Base-by-base conservation (phyloP, 257 asterid genomes). In the Penstemon eatonii region DNA sequence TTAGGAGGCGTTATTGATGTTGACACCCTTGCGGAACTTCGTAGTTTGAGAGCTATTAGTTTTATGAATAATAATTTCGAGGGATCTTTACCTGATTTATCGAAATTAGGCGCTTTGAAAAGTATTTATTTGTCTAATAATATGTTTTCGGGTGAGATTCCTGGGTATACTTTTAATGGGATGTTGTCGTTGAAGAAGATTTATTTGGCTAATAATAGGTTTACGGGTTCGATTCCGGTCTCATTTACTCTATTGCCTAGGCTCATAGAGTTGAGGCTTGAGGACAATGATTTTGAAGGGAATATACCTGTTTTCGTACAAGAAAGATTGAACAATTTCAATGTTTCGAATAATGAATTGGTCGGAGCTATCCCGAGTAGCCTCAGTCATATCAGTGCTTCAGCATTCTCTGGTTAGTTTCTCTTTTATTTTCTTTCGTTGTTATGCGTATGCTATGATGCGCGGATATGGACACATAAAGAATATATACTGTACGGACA, bases 151-250 rank as follows among this genome's bases (percentile, higher is more conserved):
- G 96, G 96, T 18, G 79, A 56, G 9, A 86, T 94, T 56, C 75
- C 85, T 3, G 42, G 66, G 1, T 45, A 62, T 12, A 66, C 67
- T 0, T 94, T 94, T 67, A 47, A 42, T 0, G 93, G 87, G 38
- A 89, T 91, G 96, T 0, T 8, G 12, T 81, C 80, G 4, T 62
- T 94, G 74, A 86, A 82, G 87, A 89, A 86, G 67, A 76, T 94
- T 10, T 81, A 91, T 73, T 25, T 94, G 83, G 81, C 82, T 3
- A 50, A 79, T 58, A 94, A 94, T 60, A 52, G 62, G 3, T 82
- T 94, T 47, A 62, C 78, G 0, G 98, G 99, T 3, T 33, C 18
- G 4, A 84, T 94, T 53, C 98, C 98, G 0, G 15, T 11, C 2
- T 79, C 95, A 4, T 66, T 94, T 33, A 53, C 76, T 0, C 60